A percentile compares a stretch with the other conserved stretches of the same genome.
phyloP scores from a whole-genome alignment of 208 protist genomes.

The Acanthamoeba triangularis region DNA sequence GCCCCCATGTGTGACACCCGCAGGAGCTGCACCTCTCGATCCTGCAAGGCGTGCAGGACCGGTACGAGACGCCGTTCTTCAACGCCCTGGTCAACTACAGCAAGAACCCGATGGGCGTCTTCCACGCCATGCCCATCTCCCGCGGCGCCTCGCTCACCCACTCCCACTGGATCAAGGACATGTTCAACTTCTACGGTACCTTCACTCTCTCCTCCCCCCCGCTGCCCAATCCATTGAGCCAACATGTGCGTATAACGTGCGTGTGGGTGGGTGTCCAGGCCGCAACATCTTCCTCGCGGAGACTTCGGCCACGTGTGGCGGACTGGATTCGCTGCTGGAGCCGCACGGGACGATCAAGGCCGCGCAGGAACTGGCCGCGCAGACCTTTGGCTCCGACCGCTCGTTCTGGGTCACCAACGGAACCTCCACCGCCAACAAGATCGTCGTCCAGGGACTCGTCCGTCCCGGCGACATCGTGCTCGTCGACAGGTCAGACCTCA shows the following conservation, averaged over 20 bases:
- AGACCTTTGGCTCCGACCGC: constrained; percentile 74
- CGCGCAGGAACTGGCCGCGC: constrained; percentile 79
- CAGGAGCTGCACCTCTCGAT: constrained; percentile 61
- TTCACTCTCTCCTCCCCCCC: background rate
- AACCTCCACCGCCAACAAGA: constrained; percentile 80
- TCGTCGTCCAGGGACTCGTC: constrained; percentile 77
- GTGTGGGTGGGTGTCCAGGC: background rate
- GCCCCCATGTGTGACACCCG: no score
- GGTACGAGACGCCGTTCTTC: constrained; percentile 76
- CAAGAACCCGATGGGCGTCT: constrained; percentile 73
- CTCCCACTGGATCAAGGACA: constrained; percentile 78
- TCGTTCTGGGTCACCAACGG: constrained; percentile 82
- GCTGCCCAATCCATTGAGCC: background rate
- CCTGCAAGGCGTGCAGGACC: background rate
- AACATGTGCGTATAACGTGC: background rate
- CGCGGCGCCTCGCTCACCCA: constrained; percentile 62
- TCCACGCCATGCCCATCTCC: constrained; percentile 78
- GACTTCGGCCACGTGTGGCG: constrained; percentile 76
- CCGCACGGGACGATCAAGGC: constrained; percentile 79
- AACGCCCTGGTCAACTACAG: constrained; percentile 72
- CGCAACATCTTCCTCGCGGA: constrained; percentile 77
- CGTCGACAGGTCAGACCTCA: constrained; percentile 72
- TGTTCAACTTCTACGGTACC: constrained; percentile 76
- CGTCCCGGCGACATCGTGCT: constrained; percentile 78
- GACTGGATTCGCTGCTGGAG: constrained; percentile 81